Evolutionary conservation across 306 rosid genomes (phyloP), one percentile per base, ranked within the genome.

Genomic region (Acmispon strigosus): DNA sequence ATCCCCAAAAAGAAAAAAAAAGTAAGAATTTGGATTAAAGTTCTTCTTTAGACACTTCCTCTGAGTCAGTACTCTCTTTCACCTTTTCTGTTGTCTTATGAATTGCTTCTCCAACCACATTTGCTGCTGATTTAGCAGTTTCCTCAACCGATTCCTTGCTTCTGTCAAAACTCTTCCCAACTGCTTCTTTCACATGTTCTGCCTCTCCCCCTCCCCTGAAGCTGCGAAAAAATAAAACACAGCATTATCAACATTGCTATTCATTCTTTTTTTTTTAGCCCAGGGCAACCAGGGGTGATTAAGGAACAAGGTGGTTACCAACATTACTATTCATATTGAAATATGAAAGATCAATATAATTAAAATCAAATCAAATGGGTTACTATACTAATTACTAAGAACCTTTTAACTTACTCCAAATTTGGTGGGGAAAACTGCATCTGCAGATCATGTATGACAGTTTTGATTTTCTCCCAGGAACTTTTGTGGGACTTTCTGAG

Each of bases 121-220:
- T 72, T 6, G 83, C 97, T 6, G 88, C 88, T 15, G 86, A 53
- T 85, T 75, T 78, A 10, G 96, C 93, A n/a, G 80, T 56, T 54
- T n/a, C 93, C 51, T 87, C 82, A 6, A 89, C 89, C 2, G 82
- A 55, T 34, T 84, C 84, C 82, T 77, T 87, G 91, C 92, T 79
- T 62, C 54, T 18, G 20, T 16, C 75, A 4, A 88, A 80, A 75
- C 89, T 84, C 84, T 70, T 84, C 49, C 10, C 87, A n/a, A 63
- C 87, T 9, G 85, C 88, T 1, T 80, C 83, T 72, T 51, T 85
- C 61, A 83, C 57, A 42, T 53, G 11, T 16, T 63, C 61, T 13
- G 15, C 29, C 9, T 63, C 82, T 6, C 49, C 73, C 66, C 9
- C 19, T 13, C 78, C 62, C 79, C 86, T 72, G 56, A 91, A 86